phyloP scores from a whole-genome alignment of 768 basidiomycete species.

The Basidioascus undulatus region DNA sequence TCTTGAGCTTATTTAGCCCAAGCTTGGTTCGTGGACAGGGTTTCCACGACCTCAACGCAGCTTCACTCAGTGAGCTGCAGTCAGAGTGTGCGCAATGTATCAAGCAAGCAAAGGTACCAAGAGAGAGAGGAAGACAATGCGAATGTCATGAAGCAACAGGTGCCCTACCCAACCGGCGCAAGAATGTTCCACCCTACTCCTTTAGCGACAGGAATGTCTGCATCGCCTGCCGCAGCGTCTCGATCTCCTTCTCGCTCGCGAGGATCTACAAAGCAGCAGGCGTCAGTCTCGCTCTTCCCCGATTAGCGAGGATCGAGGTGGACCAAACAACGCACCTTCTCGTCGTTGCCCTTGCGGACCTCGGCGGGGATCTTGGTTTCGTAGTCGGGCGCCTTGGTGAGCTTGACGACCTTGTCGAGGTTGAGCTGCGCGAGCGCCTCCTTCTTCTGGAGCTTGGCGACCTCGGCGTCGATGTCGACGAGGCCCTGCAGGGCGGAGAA shows the following conservation, averaged over 20 bases:
- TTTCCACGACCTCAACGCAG: no score
- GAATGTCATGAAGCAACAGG: no score
- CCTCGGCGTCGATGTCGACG: slow-evolving; percentile 68
- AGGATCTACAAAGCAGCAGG: no score
- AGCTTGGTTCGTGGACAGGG: no score
- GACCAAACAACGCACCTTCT: slow-evolving; percentile 35
- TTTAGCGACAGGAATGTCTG: background rate
- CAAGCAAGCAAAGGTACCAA: no score
- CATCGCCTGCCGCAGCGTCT: background rate
- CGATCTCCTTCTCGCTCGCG: background rate
- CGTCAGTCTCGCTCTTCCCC: no score
- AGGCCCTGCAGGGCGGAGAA: slow-evolving; percentile 35
- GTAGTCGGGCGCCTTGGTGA: slow-evolving; percentile 50
- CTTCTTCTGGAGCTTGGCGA: slow-evolving; percentile 77
- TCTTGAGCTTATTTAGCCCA: no score
- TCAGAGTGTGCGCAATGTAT: no score
- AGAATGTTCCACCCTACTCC: no score
- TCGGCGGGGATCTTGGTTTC: slow-evolving; percentile 51
- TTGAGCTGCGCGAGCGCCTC: slow-evolving; percentile 42
- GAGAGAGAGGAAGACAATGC: no score
- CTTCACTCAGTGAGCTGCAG: no score
- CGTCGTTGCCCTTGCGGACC: slow-evolving; percentile 47
- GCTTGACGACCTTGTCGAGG: slow-evolving; percentile 43
- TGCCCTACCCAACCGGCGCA: no score
- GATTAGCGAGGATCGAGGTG: slow-evolving; percentile 3